Conservation (phyloP, 2,329 filamentous ascomycete species). For the Exophiala lecanii-corni region DNA sequence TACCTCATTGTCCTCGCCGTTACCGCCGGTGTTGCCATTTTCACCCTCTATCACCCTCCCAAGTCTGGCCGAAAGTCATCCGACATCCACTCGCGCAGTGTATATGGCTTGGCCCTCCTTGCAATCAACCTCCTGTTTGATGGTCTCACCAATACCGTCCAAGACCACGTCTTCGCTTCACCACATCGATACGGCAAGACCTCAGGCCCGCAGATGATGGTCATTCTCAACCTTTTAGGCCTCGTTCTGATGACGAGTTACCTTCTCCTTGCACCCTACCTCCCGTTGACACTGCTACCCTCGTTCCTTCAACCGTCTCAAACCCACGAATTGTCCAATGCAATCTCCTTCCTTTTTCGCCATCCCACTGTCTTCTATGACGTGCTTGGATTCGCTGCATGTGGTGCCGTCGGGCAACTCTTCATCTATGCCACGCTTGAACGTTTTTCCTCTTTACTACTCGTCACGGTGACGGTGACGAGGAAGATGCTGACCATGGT, state of each 20-base stretch:
- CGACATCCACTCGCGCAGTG: conserved; percentile 59
- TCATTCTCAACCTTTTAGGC: conserved; percentile 86
- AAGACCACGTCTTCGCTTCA: conserved; percentile 83
- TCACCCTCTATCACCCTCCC: conserved; percentile 78
- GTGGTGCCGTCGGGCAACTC: conserved; percentile 87
- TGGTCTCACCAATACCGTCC: conserved; percentile 90
- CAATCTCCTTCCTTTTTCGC: conserved; percentile 71
- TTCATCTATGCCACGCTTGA: conserved; percentile 97
- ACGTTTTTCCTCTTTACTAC: conserved; percentile 82
- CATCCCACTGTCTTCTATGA: conserved; percentile 82
- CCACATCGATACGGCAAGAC: conserved; percentile 66
- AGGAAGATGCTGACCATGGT: conserved; percentile 99
- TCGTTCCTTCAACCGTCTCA: conserved; percentile 51
- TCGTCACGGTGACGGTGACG: conserved; percentile 95
- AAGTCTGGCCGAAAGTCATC: conserved; percentile 49
- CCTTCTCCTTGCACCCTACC: conserved; percentile 70
- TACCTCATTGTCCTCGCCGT: conserved; percentile 90
- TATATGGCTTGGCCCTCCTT: conserved; percentile 69
- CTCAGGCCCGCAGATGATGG: conserved; percentile 98
- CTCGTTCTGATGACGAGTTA: conserved; percentile 73
- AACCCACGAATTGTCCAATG: conserved; percentile 73
- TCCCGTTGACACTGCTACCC: conserved; percentile 68
- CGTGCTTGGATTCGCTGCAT: conserved; percentile 82
- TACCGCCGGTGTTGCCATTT: conserved; percentile 86
- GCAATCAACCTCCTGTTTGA: conserved; percentile 91